Evolutionary conservation across 129 eudicot genomes (phyloP), one percentile per base, ranked within the genome.

Genomic region (Sambucus nigra): DNA sequence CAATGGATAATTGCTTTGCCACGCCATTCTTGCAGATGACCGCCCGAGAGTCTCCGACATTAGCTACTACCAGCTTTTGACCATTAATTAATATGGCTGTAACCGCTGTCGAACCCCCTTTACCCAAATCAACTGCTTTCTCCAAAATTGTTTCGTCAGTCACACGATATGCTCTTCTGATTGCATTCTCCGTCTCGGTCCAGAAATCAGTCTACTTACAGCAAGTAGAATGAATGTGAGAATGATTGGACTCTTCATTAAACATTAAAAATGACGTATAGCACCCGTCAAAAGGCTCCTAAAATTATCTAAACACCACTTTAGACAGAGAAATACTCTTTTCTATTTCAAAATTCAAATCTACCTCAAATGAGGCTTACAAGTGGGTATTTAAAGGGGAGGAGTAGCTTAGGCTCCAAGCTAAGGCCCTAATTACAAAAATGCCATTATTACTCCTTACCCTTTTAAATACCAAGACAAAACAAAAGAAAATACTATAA

Each of bases 11-110:
- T 47, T 88, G 97, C 60, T 84, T 84, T 7, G 97, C 97, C 65
- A 59, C 76, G 5, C 93, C 95, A 47, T 84, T 76, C 55, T 58
- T 73, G 73, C 88, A 78, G 5, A 88, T 57, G 32, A 88, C 95
- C 7, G 97, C 95, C 15, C 97, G 76, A 19, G 97, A 88, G 13
- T 89, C 97, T 28, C 97, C 97, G 12, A 89, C 82, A 59, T 89
- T 89, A 20, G 97, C 95, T 0, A 89, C 88, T 19, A 89, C 79
- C 31, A 89, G 79, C 66, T 73, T 89, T 38, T 76, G 73, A 55
- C 93, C 61, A 32, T 88, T 80, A 14, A 88, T 80, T 59, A 88
- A 53, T 45, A 88, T 88, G 5, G 94, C 92, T 5, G 94, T 83
- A 47, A 88, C 92, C 0, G 97, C 94, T 2, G 94, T 88, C 7